Evolutionary conservation across 176 grass and related monocot species (phyloP).

Genomic region (bread wheat (Triticum aestivum)): DNA sequence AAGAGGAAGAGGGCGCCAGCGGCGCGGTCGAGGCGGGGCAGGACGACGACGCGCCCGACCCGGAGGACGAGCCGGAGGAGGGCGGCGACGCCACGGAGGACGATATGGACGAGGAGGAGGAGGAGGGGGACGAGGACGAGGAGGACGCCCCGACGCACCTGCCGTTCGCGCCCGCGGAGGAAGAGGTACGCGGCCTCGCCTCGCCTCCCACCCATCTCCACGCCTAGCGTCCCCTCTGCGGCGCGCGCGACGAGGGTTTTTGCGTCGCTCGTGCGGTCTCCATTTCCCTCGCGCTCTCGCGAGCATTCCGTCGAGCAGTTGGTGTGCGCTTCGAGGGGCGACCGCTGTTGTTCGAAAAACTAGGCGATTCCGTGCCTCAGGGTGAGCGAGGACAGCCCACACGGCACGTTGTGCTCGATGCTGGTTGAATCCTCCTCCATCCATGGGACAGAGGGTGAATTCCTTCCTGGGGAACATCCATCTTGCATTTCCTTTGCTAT

Average conservation of each 20-base stretch:
- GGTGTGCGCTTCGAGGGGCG: neutral
- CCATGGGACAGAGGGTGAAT: neutral
- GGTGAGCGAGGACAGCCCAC: neutral
- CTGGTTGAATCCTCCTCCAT: neutral
- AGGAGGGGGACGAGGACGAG: neutral
- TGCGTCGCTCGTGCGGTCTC: neutral
- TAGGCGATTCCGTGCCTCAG: neutral
- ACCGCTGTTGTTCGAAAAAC: neutral
- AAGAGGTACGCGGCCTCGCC: slow-evolving; percentile 43
- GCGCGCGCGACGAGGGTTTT: neutral
- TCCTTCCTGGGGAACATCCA: neutral
- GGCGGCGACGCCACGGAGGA: neutral
- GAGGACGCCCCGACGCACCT: slow-evolving; percentile 66
- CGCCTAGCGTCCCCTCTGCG: neutral
- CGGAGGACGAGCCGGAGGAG: neutral
- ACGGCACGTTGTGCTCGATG: neutral
- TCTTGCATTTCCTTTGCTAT: neutral
- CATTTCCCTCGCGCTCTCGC: neutral
- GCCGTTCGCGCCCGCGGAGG: slow-evolving; percentile 74
- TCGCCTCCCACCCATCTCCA: neutral
- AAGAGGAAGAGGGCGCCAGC: neutral
- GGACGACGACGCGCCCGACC: slow-evolving; percentile 5
- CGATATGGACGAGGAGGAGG: neutral
- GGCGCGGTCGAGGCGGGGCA: neutral
- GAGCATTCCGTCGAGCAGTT: slow-evolving; percentile 24